Evolutionary conservation across 202 grass and related monocot species (phyloP), one percentile per base, ranked within the genome.

Genomic region (Setaria viridis): DNA sequence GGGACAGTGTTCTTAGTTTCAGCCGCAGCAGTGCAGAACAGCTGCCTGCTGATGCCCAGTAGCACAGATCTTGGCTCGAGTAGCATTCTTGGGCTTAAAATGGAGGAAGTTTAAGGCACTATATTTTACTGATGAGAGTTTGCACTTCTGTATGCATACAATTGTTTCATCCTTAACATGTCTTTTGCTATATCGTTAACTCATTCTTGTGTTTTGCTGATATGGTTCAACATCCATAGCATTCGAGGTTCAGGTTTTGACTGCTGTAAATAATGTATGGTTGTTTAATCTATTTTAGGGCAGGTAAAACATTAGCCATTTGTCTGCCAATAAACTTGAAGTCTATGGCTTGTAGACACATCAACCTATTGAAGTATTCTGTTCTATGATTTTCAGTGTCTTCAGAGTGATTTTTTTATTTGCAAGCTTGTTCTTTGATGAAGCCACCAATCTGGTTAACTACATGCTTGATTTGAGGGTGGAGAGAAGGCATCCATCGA

Each of bases 101-200:
- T 25, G 9, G 3, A 57, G 65, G 49, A 7, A 69, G 57, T 14
- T 48, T 48, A 15, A 82, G 53, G 53, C 4, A 7, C 4, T 71
- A 51, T 72, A 47, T 48, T 34, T 70, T 60, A 2, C 80, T n/a
- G 9, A 47, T 48, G 15, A 82, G 67, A 71, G 47, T 58, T 82
- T 72, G 9, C 37, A 60, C 51, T 58, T 46, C 9, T 82, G 55
- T 42, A 56, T 56, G 12, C n/a, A 45, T 81, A 42, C 7, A 70
- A 34, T 19, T 42, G 35, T 9, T n/a, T 67, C 7, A 39, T 55
- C n/a, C 33, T 41, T 55, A 25, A 42, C 78, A 67, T 80, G 62
- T 12, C 9, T 11, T 69, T 68, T 21, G 7, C 49, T 68, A 25
- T 69, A 56, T 69, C 39, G 48, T 35, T 21, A 59, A 21, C 11